These are phyloP conservation scores for Typha latifolia DNA, from an alignment of 176 grass and related monocot genomes.

Conservation along the genomic window DNA sequence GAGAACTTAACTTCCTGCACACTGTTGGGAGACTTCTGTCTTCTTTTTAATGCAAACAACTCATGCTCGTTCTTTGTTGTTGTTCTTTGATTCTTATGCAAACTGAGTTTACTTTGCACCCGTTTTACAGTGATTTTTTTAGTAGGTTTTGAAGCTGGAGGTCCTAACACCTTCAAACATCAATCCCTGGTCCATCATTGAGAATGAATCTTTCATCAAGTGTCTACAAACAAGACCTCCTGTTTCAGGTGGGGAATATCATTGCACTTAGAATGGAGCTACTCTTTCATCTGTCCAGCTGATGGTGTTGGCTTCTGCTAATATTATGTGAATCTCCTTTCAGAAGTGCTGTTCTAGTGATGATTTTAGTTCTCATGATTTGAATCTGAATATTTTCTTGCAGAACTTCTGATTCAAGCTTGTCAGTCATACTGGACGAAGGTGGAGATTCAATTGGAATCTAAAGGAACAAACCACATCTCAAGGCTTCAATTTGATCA, in stretches of 20 bases:
- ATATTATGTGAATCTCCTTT: slow-evolving; percentile 37
- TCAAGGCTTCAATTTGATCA: slow-evolving; percentile 41
- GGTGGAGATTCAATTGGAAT: slow-evolving; percentile 25
- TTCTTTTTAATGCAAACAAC: too few relatives aligned
- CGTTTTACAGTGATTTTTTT: not conserved
- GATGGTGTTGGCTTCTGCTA: too few relatives aligned
- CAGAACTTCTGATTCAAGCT: slow-evolving; percentile 28
- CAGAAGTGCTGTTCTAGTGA: not conserved
- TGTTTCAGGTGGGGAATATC: slow-evolving; percentile 47
- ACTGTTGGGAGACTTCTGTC: too few relatives aligned
- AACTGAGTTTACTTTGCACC: not conserved
- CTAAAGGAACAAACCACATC: slow-evolving; percentile 18
- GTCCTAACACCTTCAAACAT: too few relatives aligned
- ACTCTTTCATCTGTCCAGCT: slow-evolving; percentile 33
- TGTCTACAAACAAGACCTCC: slow-evolving; percentile 43
- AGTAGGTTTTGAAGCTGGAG: too few relatives aligned
- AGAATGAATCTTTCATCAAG: slow-evolving; percentile 36
- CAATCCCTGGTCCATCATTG: slow-evolving; percentile 65
- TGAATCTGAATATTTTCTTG: not conserved
- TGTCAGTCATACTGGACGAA: slow-evolving; percentile 33
- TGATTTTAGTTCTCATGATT: too few relatives aligned
- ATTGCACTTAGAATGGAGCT: slow-evolving; percentile 65
- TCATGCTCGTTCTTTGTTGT: too few relatives aligned
- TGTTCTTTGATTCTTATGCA: not conserved
- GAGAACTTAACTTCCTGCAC: too few relatives aligned